Percentiles rank a stretch among this genome's conserved stretches.
These are phyloP conservation scores for Fusarium floridanum DNA, from an alignment of 2,329 filamentous ascomycete genomes.

Conservation along the genomic window DNA sequence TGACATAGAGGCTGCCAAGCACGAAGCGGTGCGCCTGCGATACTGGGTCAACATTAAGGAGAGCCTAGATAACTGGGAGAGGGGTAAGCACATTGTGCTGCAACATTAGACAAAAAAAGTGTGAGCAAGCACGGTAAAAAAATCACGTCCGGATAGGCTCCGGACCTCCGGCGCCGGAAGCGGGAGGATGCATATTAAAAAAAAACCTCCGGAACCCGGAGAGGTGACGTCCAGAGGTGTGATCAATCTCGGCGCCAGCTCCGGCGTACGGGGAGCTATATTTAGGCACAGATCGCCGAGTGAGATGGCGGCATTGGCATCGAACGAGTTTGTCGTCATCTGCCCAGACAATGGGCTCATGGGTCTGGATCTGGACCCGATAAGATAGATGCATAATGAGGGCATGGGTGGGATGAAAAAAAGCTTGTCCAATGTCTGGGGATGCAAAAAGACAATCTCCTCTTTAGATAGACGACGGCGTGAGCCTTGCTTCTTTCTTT, in stretches of 20 bases:
- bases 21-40: constrained; percentile 80
- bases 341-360: constrained; percentile 13
- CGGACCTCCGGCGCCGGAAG: constrained; percentile 5
- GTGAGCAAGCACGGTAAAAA: background rate
- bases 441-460: background rate
- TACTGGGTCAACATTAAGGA: constrained; percentile 94
- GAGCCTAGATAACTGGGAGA: constrained; percentile 86
- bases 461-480: background rate
- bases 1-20: constrained; percentile 74
- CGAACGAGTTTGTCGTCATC: constrained; percentile 18
- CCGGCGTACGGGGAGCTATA: constrained; percentile 5
- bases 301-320: constrained; percentile 8
- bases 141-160: background rate
- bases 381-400: background rate
- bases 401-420: background rate
- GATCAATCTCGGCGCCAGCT: constrained; percentile 2
- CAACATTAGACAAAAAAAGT: constrained; percentile 56
- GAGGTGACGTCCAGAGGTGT: background rate
- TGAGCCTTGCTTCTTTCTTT: constrained; percentile 1
- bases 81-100: constrained; percentile 72
- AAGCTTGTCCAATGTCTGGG: background rate
- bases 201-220: background rate
- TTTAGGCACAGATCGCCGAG: background rate
- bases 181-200: background rate
- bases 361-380: background rate